Conservation (phyloP, 2,329 filamentous ascomycete genomes). For the Fonsecaea nubica region DNA sequence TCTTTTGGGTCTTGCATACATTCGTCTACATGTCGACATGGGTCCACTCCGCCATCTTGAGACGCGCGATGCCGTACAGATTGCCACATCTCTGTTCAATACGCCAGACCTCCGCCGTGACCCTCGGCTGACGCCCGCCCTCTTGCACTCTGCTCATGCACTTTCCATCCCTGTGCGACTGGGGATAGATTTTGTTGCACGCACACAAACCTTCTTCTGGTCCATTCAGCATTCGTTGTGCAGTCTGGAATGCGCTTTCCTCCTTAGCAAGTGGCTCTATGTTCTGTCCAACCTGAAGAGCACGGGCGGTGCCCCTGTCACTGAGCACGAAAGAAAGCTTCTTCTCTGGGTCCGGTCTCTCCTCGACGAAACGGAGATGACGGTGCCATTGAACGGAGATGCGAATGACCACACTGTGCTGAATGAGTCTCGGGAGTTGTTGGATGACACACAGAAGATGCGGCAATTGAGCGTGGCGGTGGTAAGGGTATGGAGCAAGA, state of each 20-base stretch:
- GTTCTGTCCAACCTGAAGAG: slow-evolving; percentile 52
- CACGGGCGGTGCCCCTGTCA: slow-evolving; percentile 48
- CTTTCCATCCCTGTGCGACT: slow-evolving; percentile 61
- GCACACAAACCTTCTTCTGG: slow-evolving; percentile 62
- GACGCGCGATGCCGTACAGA: slow-evolving; percentile 54
- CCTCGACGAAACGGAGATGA: slow-evolving; percentile 58
- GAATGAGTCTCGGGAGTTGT: slow-evolving; percentile 46
- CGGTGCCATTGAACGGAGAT: slow-evolving; percentile 42
- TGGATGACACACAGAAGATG: slow-evolving; percentile 53
- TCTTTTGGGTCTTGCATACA: slow-evolving; percentile 56
- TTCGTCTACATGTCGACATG: slow-evolving; percentile 55
- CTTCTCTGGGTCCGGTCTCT: slow-evolving; percentile 57
- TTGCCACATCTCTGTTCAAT: slow-evolving; percentile 54
- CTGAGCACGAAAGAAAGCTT: slow-evolving; percentile 56
- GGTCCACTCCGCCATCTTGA: slow-evolving; percentile 56
- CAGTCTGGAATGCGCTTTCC: slow-evolving; percentile 60
- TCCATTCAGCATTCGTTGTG: slow-evolving; percentile 62
- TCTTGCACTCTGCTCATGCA: slow-evolving; percentile 61
- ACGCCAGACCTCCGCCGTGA: slow-evolving; percentile 53
- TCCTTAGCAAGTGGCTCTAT: slow-evolving; percentile 55
- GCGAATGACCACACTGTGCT: slow-evolving; percentile 34
- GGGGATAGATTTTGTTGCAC: slow-evolving; percentile 60
- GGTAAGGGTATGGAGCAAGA: slow-evolving; percentile 56
- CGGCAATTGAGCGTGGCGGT: slow-evolving; percentile 57
- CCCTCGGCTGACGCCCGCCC: slow-evolving; percentile 56